These are phyloP conservation scores for Leccinum subrobustum DNA, from an alignment of 1,284 basidiomycete species.

Conservation along the genomic window DNA sequence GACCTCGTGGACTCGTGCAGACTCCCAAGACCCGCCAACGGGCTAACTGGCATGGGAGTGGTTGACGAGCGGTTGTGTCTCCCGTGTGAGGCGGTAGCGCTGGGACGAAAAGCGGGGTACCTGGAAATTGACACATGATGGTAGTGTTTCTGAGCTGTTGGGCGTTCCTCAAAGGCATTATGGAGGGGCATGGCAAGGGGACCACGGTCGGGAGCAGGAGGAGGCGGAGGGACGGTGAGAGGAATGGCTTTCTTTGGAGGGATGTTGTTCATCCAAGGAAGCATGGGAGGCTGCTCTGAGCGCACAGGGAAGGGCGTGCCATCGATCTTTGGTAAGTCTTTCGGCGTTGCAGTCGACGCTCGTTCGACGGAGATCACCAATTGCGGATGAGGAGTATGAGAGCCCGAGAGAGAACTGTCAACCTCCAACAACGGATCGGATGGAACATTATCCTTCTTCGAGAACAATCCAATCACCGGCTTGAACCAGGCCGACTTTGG, in stretches of 20 bases:
- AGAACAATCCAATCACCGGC: slow-evolving; percentile 23
- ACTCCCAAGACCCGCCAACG: slow-evolving; percentile 21
- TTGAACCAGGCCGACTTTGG: slow-evolving; percentile 30
- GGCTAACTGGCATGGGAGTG: slow-evolving; percentile 24
- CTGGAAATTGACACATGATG: slow-evolving; percentile 22
- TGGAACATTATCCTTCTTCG: slow-evolving; percentile 9
- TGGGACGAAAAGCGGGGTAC: slow-evolving; percentile 8
- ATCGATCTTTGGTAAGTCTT: slow-evolving; percentile 37
- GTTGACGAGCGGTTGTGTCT: slow-evolving; percentile 35
- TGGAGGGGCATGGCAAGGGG: slow-evolving; percentile 53
- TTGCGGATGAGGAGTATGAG: slow-evolving; percentile 33
- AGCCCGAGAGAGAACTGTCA: slow-evolving; percentile 17
- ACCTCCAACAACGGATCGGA: slow-evolving; percentile 26
- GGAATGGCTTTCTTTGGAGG: slow-evolving; percentile 32
- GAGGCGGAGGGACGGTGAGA: slow-evolving; percentile 27
- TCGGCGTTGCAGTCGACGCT: slow-evolving; percentile 25
- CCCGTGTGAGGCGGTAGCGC: slow-evolving; percentile 3
- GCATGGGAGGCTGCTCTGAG: slow-evolving; percentile 30
- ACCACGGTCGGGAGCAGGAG: slow-evolving; percentile 17
- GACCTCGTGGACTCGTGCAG: slow-evolving; percentile 37
- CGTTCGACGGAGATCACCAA: slow-evolving; percentile 46
- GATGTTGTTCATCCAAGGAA: slow-evolving; percentile 39
- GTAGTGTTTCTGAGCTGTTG: slow-evolving; percentile 20
- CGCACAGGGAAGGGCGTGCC: slow-evolving; percentile 25
- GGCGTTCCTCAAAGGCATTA: slow-evolving; percentile 42